phyloP scores from a whole-genome alignment of 768 basidiomycete species.

The Pholiota conissans region DNA sequence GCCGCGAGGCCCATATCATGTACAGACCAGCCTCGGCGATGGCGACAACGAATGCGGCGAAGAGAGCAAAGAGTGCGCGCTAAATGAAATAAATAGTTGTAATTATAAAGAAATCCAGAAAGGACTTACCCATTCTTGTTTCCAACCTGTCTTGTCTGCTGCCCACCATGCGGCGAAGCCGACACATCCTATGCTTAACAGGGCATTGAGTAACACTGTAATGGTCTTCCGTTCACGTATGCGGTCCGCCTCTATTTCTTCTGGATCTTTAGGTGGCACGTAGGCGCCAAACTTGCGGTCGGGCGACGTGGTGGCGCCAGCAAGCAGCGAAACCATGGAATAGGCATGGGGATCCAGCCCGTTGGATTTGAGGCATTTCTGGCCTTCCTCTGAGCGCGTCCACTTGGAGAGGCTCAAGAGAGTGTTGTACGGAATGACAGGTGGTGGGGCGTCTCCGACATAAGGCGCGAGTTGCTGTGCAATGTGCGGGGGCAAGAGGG shows the following conservation, averaged over 20 bases:
- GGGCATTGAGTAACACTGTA: slow-evolving; percentile 66
- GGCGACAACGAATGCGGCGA: slow-evolving; percentile 65
- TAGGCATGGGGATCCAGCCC: slow-evolving; percentile 56
- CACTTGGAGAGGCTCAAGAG: slow-evolving; percentile 65
- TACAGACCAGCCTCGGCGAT: slow-evolving; percentile 69
- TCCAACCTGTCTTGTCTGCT: slow-evolving; percentile 61
- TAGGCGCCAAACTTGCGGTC: slow-evolving; percentile 66
- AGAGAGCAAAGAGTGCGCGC: slow-evolving; percentile 64
- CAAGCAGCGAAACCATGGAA: slow-evolving; percentile 72
- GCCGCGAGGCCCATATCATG: slow-evolving; percentile 69
- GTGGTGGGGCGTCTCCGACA: slow-evolving; percentile 34
- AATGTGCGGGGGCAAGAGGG: slow-evolving; percentile 45
- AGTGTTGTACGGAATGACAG: slow-evolving; percentile 62
- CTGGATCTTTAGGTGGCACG: slow-evolving; percentile 43
- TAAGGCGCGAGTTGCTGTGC: slow-evolving; percentile 40
- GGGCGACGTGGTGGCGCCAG: slow-evolving; percentile 78
- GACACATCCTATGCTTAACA: slow-evolving; percentile 67
- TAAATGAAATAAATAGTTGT: slow-evolving; percentile 21
- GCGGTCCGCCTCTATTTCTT: slow-evolving; percentile 45
- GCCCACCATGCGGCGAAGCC: slow-evolving; percentile 77
- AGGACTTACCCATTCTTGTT: slow-evolving; percentile 70
- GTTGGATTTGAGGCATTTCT: slow-evolving; percentile 32
- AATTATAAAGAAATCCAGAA: neutral
- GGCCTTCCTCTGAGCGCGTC: slow-evolving; percentile 57
- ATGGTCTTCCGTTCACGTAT: slow-evolving; percentile 64